Conservation (phyloP, 75 land plant genomes). For the Pseudotsuga menziesii region DNA sequence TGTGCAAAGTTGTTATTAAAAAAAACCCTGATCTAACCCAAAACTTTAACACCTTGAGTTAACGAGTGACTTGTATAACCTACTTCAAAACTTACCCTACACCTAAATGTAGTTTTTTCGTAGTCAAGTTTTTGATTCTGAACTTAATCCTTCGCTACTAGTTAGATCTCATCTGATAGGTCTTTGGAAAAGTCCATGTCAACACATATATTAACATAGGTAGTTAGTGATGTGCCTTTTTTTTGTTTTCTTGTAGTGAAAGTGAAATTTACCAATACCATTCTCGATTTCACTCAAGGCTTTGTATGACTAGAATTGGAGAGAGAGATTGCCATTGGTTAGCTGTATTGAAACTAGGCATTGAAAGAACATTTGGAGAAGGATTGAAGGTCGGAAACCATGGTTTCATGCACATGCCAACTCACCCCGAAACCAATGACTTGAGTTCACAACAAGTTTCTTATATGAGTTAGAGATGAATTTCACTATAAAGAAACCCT, state of each 20-base stretch:
- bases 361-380: neutral
- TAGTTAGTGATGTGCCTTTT: neutral
- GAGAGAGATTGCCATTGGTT: too few relatives aligned
- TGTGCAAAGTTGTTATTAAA: too few relatives aligned
- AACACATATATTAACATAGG: neutral
- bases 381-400: neutral
- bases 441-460: neutral
- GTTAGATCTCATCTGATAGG: neutral
- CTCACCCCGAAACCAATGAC: neutral
- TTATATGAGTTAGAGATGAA: too few relatives aligned
- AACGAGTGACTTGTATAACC: too few relatives aligned
- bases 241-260: neutral
- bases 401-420: neutral
- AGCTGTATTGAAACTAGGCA: too few relatives aligned
- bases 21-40: too few relatives aligned
- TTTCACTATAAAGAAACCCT: neutral
- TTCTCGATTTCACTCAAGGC: neutral
- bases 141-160: neutral
- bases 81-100: neutral
- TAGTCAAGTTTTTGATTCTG: neutral
- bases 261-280: neutral
- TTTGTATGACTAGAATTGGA: neutral
- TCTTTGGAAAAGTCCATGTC: neutral
- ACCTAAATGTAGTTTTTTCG: neutral
- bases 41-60: too few relatives aligned